Percentiles rank a stretch among this genome's conserved stretches.
These are phyloP conservation scores for Spatholobus suberectus DNA, from an alignment of 306 rosid species.

Conservation along the genomic window DNA sequence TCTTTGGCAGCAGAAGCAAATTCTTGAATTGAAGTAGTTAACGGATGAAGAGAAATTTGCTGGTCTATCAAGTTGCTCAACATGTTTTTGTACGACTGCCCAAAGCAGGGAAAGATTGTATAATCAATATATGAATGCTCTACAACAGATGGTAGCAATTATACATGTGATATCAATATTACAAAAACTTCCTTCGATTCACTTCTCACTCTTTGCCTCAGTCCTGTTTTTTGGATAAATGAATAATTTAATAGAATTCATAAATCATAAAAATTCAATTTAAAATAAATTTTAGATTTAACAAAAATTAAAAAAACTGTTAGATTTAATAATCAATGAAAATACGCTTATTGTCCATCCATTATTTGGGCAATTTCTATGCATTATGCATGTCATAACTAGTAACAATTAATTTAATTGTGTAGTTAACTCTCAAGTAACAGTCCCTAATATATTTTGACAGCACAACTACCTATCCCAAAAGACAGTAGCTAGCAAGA, in stretches of 20 bases:
- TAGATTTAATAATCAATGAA: not conserved
- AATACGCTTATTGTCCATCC: not conserved
- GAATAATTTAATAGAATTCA: not conserved
- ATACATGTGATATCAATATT: not conserved
- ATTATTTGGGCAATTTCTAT: not conserved
- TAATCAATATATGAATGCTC: not conserved
- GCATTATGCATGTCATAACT: not conserved
- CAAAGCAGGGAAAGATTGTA: conserved; percentile 33
- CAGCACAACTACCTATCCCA: not conserved
- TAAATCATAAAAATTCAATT: not conserved
- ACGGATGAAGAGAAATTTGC: conserved; percentile 57
- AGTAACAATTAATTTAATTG: not conserved
- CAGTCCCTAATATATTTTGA: not conserved
- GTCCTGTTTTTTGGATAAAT: not conserved
- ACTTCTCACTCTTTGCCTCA: not conserved
- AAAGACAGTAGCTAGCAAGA: conserved; percentile 10
- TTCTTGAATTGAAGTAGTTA: conserved; percentile 67
- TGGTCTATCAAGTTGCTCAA: conserved; percentile 62
- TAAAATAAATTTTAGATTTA: not conserved
- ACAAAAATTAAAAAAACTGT: not conserved
- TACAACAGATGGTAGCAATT: not conserved
- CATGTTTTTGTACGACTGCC: conserved; percentile 59
- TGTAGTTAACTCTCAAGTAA: not conserved
- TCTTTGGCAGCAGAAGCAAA: conserved; percentile 72
- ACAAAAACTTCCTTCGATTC: not conserved